Evolutionary conservation across 768 basidiomycete species (phyloP).

Genomic region (Agaricus subrufescens): DNA sequence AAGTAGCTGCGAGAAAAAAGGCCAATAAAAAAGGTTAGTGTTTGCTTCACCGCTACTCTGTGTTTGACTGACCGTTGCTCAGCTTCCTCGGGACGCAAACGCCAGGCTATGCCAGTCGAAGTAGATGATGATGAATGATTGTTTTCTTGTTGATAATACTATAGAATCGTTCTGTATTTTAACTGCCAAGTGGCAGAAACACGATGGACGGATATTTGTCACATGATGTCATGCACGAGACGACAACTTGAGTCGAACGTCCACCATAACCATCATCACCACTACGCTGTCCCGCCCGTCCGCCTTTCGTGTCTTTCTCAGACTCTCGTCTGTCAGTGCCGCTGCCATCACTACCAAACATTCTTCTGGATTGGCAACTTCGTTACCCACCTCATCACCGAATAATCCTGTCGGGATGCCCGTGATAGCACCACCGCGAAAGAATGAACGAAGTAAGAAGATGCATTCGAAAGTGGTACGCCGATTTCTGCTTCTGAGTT

Average conservation of each 20-base stretch:
- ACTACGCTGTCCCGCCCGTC: slow-evolving; percentile 30
- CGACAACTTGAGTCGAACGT: too few species aligned
- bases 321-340: background rate
- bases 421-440: background rate
- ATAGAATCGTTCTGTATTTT: too few species aligned
- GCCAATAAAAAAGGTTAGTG: slow-evolving; percentile 45
- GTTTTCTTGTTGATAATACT: background rate
- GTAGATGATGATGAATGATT: slow-evolving; percentile 4
- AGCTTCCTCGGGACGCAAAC: slow-evolving; percentile 2
- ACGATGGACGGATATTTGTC: too few species aligned
- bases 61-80: background rate
- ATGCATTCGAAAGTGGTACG: slow-evolving; percentile 77
- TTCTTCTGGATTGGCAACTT: background rate
- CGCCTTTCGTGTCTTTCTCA: background rate
- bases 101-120: background rate
- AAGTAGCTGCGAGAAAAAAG: slow-evolving; percentile 69
- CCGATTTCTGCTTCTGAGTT: background rate
- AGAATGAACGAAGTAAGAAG: slow-evolving; percentile 50
- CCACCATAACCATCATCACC: background rate
- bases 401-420: background rate
- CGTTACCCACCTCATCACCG: background rate
- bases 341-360: too few species aligned
- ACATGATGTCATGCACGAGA: too few species aligned
- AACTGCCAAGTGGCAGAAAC: too few species aligned
- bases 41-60: background rate